These are phyloP conservation scores for Globisporangium acanthophoron DNA, from an alignment of 352 stramenopile genomes.

Conservation along the genomic window DNA sequence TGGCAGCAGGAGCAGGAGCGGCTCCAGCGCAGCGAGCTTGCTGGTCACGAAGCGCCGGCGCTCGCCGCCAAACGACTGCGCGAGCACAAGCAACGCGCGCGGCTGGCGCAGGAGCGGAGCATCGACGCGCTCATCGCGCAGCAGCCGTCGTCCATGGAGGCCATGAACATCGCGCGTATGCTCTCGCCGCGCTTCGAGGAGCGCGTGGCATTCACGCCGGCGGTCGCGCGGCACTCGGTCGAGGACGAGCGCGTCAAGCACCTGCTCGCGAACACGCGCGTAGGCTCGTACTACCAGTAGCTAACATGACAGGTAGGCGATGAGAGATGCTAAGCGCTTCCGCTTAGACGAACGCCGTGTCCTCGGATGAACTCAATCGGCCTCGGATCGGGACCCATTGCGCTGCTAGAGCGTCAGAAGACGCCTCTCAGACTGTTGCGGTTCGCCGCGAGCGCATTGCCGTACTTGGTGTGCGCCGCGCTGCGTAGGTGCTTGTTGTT, in stretches of 20 bases:
- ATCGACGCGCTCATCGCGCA: constrained; percentile 60
- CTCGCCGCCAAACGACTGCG: constrained; percentile 41
- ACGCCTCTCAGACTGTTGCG: constrained; percentile 53
- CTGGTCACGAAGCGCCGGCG: constrained; percentile 24
- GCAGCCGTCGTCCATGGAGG: constrained; percentile 67
- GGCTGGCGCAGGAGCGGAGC: constrained; percentile 38
- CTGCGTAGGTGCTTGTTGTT: constrained; percentile 43
- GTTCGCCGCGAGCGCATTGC: constrained; percentile 44
- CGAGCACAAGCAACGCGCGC: constrained; percentile 39
- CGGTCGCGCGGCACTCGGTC: constrained; percentile 41
- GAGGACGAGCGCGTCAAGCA: constrained; percentile 58
- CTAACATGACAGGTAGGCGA: neutral
- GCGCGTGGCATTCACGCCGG: constrained; percentile 40
- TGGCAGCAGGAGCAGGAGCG: constrained; percentile 28
- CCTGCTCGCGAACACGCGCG: constrained; percentile 40
- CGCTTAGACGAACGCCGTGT: no score
- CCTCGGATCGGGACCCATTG: no score
- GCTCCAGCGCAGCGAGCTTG: constrained; percentile 23
- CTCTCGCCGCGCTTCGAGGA: constrained; percentile 69
- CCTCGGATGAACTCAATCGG: no score
- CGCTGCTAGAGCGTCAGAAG: constrained; percentile 23
- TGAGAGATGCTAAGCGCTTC: no score
- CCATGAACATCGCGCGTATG: constrained; percentile 81
- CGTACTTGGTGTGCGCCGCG: constrained; percentile 63
- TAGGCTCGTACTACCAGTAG: constrained; percentile 68